A percentile compares a stretch with the other conserved stretches of the same genome.
Evolutionary conservation across 495 filamentous ascomycete genomes (phyloP).

Genomic region (Elasticomyces elasticus): DNA sequence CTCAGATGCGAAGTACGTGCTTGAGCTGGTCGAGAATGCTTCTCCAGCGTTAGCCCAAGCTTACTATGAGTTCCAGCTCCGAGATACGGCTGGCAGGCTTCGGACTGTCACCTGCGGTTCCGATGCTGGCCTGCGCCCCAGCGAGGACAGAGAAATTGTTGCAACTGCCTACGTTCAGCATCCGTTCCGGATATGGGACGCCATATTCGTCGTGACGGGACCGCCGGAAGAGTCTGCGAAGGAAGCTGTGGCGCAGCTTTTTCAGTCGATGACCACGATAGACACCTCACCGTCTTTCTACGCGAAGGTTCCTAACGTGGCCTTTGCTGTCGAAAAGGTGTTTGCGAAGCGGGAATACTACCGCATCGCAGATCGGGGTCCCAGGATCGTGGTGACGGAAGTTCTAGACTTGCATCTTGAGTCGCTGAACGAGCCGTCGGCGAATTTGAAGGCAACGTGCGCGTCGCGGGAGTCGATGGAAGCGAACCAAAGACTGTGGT

Average conservation of each 20-base stretch:
- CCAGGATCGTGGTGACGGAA: constrained; percentile 34
- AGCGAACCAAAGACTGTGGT: constrained; percentile 35
- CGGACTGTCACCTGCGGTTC: background rate
- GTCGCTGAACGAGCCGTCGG: background rate
- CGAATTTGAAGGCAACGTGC: constrained; percentile 2
- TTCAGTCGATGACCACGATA: constrained; percentile 1
- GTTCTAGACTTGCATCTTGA: constrained; percentile 32
- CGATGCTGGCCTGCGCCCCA: background rate
- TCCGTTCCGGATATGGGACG: constrained; percentile 41
- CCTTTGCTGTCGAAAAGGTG: constrained; percentile 3
- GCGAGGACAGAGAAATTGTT: background rate
- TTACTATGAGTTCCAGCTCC: constrained; percentile 4
- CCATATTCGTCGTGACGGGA: constrained; percentile 26
- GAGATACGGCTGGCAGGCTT: background rate
- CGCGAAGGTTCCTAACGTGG: background rate
- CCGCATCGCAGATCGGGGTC: background rate
- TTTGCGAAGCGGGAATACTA: constrained; percentile 5
- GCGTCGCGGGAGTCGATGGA: constrained; percentile 25
- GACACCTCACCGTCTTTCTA: constrained; percentile 1
- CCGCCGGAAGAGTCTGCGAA: background rate
- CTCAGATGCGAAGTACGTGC: background rate
- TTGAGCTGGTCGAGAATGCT: background rate
- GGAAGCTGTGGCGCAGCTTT: background rate
- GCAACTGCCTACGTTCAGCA: constrained; percentile 37
- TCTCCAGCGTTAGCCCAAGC: background rate